phyloP scores from a whole-genome alignment of 306 rosid genomes.

The Trifolium repens region DNA sequence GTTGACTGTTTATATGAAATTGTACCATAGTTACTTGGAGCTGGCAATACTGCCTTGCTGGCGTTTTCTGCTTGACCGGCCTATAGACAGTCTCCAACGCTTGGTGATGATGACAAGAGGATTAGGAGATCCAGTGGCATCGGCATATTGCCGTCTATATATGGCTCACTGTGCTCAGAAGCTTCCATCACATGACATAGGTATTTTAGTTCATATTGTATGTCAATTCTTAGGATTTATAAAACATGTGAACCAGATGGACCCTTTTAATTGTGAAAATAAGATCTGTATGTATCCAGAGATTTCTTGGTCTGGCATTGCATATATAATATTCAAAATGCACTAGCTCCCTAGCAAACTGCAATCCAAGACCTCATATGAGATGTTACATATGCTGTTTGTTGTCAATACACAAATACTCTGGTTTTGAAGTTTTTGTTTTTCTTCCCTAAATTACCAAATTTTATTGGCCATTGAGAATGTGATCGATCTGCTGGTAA shows the following conservation, averaged over 20 bases:
- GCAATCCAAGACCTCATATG: conserved; percentile 18
- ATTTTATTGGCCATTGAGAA: conserved; percentile 20
- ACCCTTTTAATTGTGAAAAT: conserved; percentile 15
- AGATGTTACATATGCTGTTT: conserved; percentile 17
- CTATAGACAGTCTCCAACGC: conserved; percentile 65
- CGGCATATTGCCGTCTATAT: conserved; percentile 82
- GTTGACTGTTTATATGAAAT: conserved; percentile 42
- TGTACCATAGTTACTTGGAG: conserved; percentile 81
- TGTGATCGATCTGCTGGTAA: background rate
- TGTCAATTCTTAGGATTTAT: conserved; percentile 23
- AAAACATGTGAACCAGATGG: conserved; percentile 19
- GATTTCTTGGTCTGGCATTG: conserved; percentile 19
- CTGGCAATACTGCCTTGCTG: conserved; percentile 92
- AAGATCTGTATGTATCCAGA: conserved; percentile 25
- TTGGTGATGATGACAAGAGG: conserved; percentile 91
- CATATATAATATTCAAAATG: conserved; percentile 24
- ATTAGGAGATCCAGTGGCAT: conserved; percentile 90
- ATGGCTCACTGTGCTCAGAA: conserved; percentile 78
- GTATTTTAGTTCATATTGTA: conserved; percentile 45
- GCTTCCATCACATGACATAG: conserved; percentile 72
- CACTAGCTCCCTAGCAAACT: conserved; percentile 4
- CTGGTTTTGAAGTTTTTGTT: conserved; percentile 21
- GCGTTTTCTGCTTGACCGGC: conserved; percentile 77
- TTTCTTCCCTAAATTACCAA: conserved; percentile 24
- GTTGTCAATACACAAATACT: conserved; percentile 25